Percentiles rank a stretch among this genome's conserved stretches.
phyloP scores from a whole-genome alignment of 257 asterid species.

The Dorcoceras hygrometricum region DNA sequence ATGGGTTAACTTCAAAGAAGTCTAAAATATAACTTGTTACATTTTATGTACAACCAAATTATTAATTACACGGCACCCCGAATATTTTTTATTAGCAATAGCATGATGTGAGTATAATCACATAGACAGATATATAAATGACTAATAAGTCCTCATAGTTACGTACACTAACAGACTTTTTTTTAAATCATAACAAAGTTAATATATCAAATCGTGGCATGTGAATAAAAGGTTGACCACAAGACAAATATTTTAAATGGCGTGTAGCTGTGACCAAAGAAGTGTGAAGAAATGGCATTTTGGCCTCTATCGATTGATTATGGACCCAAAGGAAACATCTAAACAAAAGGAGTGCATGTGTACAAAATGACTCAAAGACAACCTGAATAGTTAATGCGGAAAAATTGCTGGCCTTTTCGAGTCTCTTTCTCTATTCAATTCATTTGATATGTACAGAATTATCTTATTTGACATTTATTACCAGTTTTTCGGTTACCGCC shows the following conservation, averaged over 20 bases:
- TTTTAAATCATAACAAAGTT: background rate
- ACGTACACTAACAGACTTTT: background rate
- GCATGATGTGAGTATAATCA: background rate
- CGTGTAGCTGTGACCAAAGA: conserved; percentile 17
- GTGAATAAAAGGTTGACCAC: conserved; percentile 26
- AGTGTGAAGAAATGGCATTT: conserved; percentile 2
- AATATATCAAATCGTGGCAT: background rate
- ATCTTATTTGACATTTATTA: no score
- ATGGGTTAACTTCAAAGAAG: no score
- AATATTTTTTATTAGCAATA: no score
- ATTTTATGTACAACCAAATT: no score
- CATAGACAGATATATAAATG: background rate
- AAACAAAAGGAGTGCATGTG: conserved; percentile 16
- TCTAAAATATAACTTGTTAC: no score
- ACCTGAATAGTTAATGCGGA: conserved; percentile 10
- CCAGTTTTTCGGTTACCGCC: background rate
- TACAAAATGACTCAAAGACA: conserved; percentile 19
- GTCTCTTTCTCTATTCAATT: conserved; percentile 13
- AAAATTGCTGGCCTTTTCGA: background rate
- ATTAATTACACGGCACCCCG: no score
- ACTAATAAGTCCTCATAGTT: background rate
- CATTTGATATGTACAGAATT: conserved; percentile 1
- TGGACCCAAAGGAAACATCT: background rate
- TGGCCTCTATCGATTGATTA: background rate
- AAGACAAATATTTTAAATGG: conserved; percentile 16